Conservation (phyloP, 1,284 basidiomycete species). For the Albatrellus sp. region DNA sequence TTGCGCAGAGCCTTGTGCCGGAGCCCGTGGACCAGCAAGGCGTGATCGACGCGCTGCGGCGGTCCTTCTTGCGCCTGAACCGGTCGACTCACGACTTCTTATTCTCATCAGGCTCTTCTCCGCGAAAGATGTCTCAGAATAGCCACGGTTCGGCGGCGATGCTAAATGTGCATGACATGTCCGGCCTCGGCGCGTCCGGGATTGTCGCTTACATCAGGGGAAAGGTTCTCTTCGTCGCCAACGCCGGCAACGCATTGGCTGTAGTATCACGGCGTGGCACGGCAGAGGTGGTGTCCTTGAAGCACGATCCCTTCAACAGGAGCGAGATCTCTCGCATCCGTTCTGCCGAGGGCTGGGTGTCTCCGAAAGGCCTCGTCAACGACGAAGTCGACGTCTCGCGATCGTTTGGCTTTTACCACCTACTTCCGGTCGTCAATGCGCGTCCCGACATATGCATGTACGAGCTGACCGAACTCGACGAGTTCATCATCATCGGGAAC, state of each 20-base stretch:
- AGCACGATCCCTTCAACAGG: conserved; percentile 87
- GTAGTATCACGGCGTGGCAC: conserved; percentile 80
- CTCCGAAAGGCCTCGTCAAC: conserved; percentile 87
- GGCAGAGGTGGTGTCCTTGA: conserved; percentile 65
- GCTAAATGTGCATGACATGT: conserved; percentile 22
- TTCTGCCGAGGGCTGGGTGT: conserved; percentile 91
- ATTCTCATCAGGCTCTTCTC: conserved; percentile 22
- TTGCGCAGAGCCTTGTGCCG: conserved; percentile 45
- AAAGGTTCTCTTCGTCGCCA: conserved; percentile 81
- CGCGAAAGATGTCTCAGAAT: conserved; percentile 59
- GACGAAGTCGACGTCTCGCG: conserved; percentile 88
- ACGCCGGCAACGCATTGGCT: conserved; percentile 82
- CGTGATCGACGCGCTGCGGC: conserved; percentile 66
- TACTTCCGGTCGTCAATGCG: conserved; percentile 86
- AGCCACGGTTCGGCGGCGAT: conserved; percentile 32
- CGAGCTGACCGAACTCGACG: conserved; percentile 76
- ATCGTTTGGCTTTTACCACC: conserved; percentile 89
- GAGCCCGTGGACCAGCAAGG: conserved; percentile 41
- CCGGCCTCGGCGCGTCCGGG: conserved; percentile 67
- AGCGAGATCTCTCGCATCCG: conserved; percentile 82
- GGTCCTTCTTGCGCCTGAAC: conserved; percentile 81
- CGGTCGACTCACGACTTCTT: conserved; percentile 62
- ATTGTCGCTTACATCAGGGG: conserved; percentile 80
- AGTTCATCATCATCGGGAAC: conserved; percentile 96
- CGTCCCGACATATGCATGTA: conserved; percentile 69